These are phyloP conservation scores for Pseudogymnoascus sp. DNA, from an alignment of 2,329 filamentous ascomycete species.

Conservation along the genomic window DNA sequence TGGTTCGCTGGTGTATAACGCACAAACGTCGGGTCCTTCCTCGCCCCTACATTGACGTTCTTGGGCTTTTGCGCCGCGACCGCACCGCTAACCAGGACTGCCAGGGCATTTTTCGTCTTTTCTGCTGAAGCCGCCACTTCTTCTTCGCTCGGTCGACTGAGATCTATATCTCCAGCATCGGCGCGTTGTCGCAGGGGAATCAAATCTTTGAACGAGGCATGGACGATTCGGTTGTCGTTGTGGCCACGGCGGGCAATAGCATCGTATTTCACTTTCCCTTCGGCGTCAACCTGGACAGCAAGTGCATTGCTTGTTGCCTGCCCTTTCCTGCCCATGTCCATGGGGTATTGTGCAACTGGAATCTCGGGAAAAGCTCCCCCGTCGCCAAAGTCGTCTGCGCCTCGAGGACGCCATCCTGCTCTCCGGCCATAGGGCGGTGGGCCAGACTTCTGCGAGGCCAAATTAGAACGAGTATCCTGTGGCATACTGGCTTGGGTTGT, in stretches of 20 bases:
- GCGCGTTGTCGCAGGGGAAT: slow-evolving; percentile 90
- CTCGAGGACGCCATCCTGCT: slow-evolving; percentile 81
- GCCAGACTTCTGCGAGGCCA: slow-evolving; percentile 54
- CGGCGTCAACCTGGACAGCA: slow-evolving; percentile 81
- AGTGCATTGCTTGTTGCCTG: slow-evolving; percentile 71
- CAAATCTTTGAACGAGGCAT: slow-evolving; percentile 92
- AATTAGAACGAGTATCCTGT: slow-evolving; percentile 16
- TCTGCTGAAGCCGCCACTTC: slow-evolving; percentile 78
- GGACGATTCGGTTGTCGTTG: slow-evolving; percentile 72
- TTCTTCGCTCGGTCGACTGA: slow-evolving; percentile 77
- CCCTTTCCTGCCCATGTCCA: slow-evolving; percentile 85
- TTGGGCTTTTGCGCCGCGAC: slow-evolving; percentile 92
- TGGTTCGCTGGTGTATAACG: slow-evolving; percentile 93
- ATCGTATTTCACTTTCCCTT: slow-evolving; percentile 94
- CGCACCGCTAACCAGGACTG: slow-evolving; percentile 73
- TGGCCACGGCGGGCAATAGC: slow-evolving; percentile 89
- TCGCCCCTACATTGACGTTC: slow-evolving; percentile 74
- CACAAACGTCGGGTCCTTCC: slow-evolving; percentile 85
- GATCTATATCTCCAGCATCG: slow-evolving; percentile 82
- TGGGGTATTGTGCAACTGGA: slow-evolving; percentile 86
- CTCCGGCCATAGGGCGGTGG: slow-evolving; percentile 85
- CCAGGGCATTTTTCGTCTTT: slow-evolving; percentile 79
- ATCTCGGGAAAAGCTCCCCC: slow-evolving; percentile 95
- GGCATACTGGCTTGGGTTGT: slow-evolving; percentile 20
- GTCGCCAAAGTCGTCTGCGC: slow-evolving; percentile 87